Evolutionary conservation across 2,329 filamentous ascomycete species (phyloP).

Genomic region (Fusarium globosum): DNA sequence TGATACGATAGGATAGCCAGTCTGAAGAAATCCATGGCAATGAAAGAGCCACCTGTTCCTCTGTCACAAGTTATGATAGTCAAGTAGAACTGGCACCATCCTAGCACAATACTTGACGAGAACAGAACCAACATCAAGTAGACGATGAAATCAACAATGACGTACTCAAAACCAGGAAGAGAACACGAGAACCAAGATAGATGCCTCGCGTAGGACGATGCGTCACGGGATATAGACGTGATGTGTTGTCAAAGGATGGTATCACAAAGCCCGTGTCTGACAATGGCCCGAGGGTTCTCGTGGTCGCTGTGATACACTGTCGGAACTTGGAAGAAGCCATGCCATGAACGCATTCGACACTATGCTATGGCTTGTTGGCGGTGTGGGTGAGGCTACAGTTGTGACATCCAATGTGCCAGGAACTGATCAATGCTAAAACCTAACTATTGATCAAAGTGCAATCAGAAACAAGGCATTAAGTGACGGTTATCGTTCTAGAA

Average conservation of each 20-base stretch:
- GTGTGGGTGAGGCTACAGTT: not conserved
- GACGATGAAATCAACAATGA: not conserved
- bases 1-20: not conserved
- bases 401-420: not conserved
- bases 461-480: not conserved
- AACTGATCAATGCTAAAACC: not conserved
- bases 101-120: not conserved
- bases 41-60: not conserved
- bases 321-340: not conserved
- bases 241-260: slow-evolving; percentile 28
- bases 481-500: slow-evolving; percentile 29
- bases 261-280: slow-evolving; percentile 16
- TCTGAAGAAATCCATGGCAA: not conserved
- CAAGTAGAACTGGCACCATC: not conserved
- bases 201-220: slow-evolving; percentile 3
- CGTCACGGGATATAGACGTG: slow-evolving; percentile 25
- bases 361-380: not conserved
- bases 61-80: not conserved
- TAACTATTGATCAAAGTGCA: not conserved
- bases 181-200: not conserved
- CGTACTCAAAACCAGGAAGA: not conserved
- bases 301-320: not conserved
- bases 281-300: slow-evolving; percentile 12
- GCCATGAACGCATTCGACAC: not conserved
- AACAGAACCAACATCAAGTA: not conserved